Evolutionary conservation across 345 rosid genomes (phyloP).

Genomic region (Bruguiera parviflora): DNA sequence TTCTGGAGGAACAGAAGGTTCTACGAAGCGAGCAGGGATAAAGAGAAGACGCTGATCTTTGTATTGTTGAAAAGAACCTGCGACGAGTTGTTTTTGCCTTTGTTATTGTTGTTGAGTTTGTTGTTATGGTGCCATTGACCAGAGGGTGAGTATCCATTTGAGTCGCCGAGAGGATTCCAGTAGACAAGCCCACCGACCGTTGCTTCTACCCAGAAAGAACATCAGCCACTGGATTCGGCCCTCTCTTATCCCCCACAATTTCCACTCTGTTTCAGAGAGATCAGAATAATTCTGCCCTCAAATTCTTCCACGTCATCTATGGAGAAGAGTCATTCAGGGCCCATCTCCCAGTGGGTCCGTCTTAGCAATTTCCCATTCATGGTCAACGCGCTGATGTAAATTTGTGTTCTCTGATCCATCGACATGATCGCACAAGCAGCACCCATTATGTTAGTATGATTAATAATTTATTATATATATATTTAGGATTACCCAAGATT

Average conservation of each 20-base stretch:
- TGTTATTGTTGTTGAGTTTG: neutral
- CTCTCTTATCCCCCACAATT: neutral
- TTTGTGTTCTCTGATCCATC: too few relatives aligned
- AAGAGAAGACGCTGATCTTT: slow-evolving; percentile 9
- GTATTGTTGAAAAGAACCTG: slow-evolving; percentile 10
- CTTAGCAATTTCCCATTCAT: too few relatives aligned
- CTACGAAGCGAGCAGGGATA: slow-evolving; percentile 14
- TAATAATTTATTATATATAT: too few relatives aligned
- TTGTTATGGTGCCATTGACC: slow-evolving; percentile 17
- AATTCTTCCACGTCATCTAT: slow-evolving; percentile 14
- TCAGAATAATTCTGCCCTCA: slow-evolving; percentile 3
- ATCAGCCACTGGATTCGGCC: slow-evolving; percentile 5
- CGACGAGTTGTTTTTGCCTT: too few relatives aligned
- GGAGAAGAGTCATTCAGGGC: neutral
- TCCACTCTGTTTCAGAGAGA: too few relatives aligned
- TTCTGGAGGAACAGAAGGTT: slow-evolving; percentile 41
- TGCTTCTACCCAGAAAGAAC: neutral
- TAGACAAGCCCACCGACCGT: neutral
- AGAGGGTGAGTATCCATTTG: slow-evolving; percentile 50
- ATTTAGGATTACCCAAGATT: too few relatives aligned
- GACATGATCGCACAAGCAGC: too few relatives aligned
- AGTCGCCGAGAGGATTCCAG: slow-evolving; percentile 15
- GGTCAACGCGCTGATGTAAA: too few relatives aligned
- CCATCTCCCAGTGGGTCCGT: too few relatives aligned
- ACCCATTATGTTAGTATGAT: too few relatives aligned